Evolutionary conservation across 2,329 filamentous ascomycete species (phyloP), one percentile per base, ranked within the genome.

Genomic region (Penicillium sp.): DNA sequence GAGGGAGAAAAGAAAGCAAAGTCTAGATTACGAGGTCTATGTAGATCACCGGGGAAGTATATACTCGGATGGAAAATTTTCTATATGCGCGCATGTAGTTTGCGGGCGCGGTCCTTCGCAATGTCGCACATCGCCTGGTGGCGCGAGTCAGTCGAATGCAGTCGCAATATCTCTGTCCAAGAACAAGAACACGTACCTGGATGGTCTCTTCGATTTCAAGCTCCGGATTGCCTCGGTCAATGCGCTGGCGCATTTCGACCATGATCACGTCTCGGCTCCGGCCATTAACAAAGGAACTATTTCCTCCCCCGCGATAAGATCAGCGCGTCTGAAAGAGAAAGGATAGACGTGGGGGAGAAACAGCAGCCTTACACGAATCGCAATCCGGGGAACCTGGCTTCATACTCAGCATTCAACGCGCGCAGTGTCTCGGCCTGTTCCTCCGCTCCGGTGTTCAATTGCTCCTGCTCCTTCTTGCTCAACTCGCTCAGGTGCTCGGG

Each of bases 41-140:
- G n/a, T n/a, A n/a, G n/a, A n/a, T n/a, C n/a, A n/a, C n/a, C n/a
- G n/a, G n/a, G n/a, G n/a, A n/a, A n/a, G n/a, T n/a, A n/a, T n/a
- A n/a, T n/a, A n/a, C n/a, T n/a, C n/a, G n/a, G n/a, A n/a, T n/a
- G n/a, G n/a, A n/a, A n/a, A n/a, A n/a, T 33, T 6, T 18, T 37
- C 23, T 50, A 54, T 21, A 54, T 48, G 21, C 29, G 47, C 21
- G 54, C 40, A 35, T 59, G 59, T 26, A 87, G 63, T 64, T 89
- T 94, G 20, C 67, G 63, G 1, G 84, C 87, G 33, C 90, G 78
- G 58, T 95, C 87, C 36, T 79, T 78, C 19, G 90, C 90, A 59
- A 96, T 96, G 56, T 89, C 86, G 58, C 87, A 88, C 87, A 96
- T 95, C 27, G 90, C 89, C 84, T 88, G 40, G 25, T 2, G 31